A percentile compares a stretch with the other conserved stretches of the same genome.
These are phyloP conservation scores for Neonectria hederae DNA, from an alignment of 2,329 filamentous ascomycete species.

Conservation along the genomic window DNA sequence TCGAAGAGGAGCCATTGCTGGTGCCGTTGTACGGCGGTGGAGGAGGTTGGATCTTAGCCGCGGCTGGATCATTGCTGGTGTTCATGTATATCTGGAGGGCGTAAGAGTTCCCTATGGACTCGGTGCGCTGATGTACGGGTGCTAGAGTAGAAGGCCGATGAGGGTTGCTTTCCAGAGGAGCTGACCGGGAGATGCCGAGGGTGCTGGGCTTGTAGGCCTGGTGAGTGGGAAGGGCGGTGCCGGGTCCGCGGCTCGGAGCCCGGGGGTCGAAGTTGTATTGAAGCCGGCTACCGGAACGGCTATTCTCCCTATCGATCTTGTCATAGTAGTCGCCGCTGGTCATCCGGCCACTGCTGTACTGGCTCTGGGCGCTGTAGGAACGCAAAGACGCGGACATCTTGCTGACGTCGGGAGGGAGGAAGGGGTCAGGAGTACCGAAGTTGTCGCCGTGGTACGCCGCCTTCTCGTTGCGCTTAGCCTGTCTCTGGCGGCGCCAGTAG, in stretches of 20 bases:
- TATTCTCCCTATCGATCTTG: slow-evolving; percentile 45
- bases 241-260: slow-evolving; percentile 30
- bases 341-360: slow-evolving; percentile 32
- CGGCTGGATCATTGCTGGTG: not conserved
- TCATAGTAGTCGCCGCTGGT: slow-evolving; percentile 55
- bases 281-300: slow-evolving; percentile 11
- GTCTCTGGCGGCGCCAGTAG: slow-evolving; percentile 57
- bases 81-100: slow-evolving; percentile 9
- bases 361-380: slow-evolving; percentile 15
- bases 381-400: slow-evolving; percentile 11
- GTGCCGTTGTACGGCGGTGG: slow-evolving; percentile 1
- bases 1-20: not conserved
- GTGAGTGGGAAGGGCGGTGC: slow-evolving; percentile 55
- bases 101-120: slow-evolving; percentile 10
- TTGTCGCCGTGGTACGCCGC: slow-evolving; percentile 25
- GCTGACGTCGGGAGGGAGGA: slow-evolving; percentile 26
- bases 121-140: slow-evolving; percentile 14
- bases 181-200: slow-evolving; percentile 9
- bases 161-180: slow-evolving; percentile 16
- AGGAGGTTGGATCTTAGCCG: not conserved
- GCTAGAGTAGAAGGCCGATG: slow-evolving; percentile 15
- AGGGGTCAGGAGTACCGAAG: slow-evolving; percentile 31
- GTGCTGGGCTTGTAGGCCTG: slow-evolving; percentile 58
- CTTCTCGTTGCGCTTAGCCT: slow-evolving; percentile 15
- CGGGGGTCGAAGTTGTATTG: slow-evolving; percentile 45